Percentiles rank a stretch among this genome's conserved stretches.
Evolutionary conservation across 176 grass and related monocot species (phyloP).

Genomic region (Cenchrus americanus): DNA sequence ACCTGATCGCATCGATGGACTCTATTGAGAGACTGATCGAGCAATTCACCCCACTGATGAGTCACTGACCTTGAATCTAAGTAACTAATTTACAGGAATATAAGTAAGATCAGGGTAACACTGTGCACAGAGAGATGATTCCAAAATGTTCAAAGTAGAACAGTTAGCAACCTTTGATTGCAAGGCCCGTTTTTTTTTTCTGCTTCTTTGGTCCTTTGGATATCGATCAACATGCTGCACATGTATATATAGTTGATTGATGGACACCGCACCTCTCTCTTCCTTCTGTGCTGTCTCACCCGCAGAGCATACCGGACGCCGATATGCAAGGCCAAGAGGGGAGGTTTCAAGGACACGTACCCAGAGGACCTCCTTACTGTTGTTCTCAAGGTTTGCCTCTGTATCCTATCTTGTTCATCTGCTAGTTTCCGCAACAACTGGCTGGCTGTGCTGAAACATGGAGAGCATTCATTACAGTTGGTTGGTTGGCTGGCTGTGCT

Average conservation of each 20-base stretch:
- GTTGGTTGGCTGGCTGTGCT: not conserved
- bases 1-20: not conserved
- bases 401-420: not conserved
- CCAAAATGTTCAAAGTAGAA: not conserved
- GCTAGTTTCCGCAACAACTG: not conserved
- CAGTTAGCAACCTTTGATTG: not conserved
- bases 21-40: not conserved
- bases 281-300: not conserved
- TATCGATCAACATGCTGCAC: not conserved
- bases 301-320: slow-evolving; percentile 89
- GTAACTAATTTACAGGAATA: not conserved
- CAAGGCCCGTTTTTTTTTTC: not conserved
- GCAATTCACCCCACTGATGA: too few relatives aligned
- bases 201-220: not conserved
- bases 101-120: too few relatives aligned
- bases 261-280: too few relatives aligned
- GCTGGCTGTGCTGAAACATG: not conserved
- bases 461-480: not conserved
- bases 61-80: not conserved
- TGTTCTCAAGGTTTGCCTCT: slow-evolving; percentile 78
- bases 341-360: slow-evolving; percentile 92
- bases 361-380: slow-evolving; percentile 88
- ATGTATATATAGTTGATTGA: not conserved
- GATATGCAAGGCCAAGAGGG: slow-evolving; percentile 92
- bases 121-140: too few relatives aligned